Conservation (phyloP, 805 yeast genomes). For the Pichia phayaonensis region DNA sequence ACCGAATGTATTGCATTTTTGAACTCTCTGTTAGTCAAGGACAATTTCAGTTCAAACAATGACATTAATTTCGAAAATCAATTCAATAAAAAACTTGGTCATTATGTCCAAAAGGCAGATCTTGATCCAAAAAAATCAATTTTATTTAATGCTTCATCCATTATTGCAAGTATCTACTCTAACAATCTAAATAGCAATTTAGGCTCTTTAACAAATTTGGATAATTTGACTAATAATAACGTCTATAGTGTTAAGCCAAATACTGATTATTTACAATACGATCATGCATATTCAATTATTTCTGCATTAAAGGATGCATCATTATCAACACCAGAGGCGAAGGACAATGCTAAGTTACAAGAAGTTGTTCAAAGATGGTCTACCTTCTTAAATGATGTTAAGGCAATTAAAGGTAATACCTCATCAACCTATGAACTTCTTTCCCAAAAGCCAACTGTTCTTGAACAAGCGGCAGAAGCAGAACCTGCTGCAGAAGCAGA, state of each 20-base stretch:
- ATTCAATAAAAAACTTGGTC: conserved; percentile 12
- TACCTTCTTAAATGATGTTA: conserved; percentile 2
- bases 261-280: conserved; percentile 8
- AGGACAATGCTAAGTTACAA: neutral
- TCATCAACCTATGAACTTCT: conserved; percentile 5
- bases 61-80: conserved; percentile 9
- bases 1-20: conserved; percentile 21
- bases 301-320: conserved; percentile 10
- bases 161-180: conserved; percentile 5
- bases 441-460: neutral
- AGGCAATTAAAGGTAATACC: conserved; percentile 1
- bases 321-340: neutral
- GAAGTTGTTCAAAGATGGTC: conserved; percentile 6
- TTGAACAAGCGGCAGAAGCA: neutral
- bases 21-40: conserved; percentile 17
- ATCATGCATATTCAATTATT: conserved; percentile 10
- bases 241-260: conserved; percentile 2
- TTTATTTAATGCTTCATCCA: conserved; percentile 2
- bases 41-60: conserved; percentile 5
- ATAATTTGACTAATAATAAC: conserved; percentile 1
- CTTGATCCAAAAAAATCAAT: conserved; percentile 5
- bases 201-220: neutral
- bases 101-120: conserved; percentile 12
- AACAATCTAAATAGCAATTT: neutral
- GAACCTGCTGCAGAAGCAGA: neutral